Base-by-base conservation (phyloP, 352 stramenopile genomes). In the Halophytophthora polymorphica region DNA sequence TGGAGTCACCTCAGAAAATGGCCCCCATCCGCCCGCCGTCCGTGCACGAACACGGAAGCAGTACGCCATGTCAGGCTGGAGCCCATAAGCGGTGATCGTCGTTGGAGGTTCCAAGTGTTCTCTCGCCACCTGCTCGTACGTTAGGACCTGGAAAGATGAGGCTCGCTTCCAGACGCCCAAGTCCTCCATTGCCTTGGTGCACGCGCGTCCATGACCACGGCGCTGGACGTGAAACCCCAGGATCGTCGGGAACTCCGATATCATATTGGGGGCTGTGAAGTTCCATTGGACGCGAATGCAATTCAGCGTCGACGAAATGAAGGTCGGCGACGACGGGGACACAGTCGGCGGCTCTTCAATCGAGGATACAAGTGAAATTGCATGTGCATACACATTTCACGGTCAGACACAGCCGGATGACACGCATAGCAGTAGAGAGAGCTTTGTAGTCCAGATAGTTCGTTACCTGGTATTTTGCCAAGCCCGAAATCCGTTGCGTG, bases 221-320 rank as follows among this genome's bases (percentile, higher is more conserved):
- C 68, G 67, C 39, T 92, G 62, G 2, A 89, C 42, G 28, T 92
- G 77, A 39, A 74, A 92, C 11, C 77, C 82, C 1, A 92, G 56
- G 13, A 92, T 64, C 6, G 40, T 43, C 2, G 75, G 75, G 13
- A 75, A 35, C 46, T 86, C 70, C 6, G 31, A 14, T 8, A 40
- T 39, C 18, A 50, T 50, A 7, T 18, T 59, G 14, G 45, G 21
- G 12, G 33, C 29, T 12, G 38, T 41, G 31, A 55, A 62, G 1
- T 33, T 58, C 80, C 77, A 91, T 0, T 50, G 47, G 15, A 91
- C 17, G 1, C 43, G 71, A 35, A 91, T 68, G 44, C 70, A 86
- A 10, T 66, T 75, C 11, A 71, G 37, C 5, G 76, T 83, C 14
- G 76, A 63, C 0, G 43, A 43, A 1, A 71, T 46, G 18, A 75